Conservation (phyloP, 352 stramenopile species). For the Pythium dissotocum region DNA sequence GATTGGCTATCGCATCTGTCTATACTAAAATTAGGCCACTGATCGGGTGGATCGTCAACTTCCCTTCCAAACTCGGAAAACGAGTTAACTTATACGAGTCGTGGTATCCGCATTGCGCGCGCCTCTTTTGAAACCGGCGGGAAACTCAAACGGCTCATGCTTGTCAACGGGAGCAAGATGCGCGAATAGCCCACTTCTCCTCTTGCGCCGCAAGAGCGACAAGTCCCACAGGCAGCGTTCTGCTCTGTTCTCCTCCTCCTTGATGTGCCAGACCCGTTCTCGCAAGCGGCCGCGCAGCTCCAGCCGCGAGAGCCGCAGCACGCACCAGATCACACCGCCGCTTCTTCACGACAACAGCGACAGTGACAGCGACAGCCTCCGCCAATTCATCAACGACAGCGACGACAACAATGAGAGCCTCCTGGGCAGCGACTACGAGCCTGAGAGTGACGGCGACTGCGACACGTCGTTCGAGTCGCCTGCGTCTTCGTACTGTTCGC, state of each 20-base stretch:
- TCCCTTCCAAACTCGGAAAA: background rate
- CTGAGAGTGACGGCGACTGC: slow-evolving; percentile 8
- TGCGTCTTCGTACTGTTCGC: slow-evolving; percentile 7
- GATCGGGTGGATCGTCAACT: slow-evolving; percentile 10
- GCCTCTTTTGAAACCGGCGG: slow-evolving; percentile 21
- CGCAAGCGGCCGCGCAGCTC: slow-evolving; percentile 21
- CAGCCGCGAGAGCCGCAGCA: background rate
- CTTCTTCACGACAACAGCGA: slow-evolving; percentile 7
- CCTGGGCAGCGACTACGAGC: background rate
- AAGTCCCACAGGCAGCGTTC: slow-evolving; percentile 7
- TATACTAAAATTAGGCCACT: slow-evolving; percentile 2
- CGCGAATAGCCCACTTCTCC: slow-evolving; percentile 15
- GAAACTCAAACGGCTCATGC: slow-evolving; percentile 12
- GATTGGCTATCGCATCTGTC: slow-evolving; percentile 32
- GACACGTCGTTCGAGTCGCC: slow-evolving; percentile 22
- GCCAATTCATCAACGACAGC: background rate
- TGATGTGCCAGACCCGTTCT: slow-evolving; percentile 9
- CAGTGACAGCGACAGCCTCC: background rate
- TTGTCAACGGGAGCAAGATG: background rate
- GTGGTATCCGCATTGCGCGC: background rate
- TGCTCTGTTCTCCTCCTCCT: background rate
- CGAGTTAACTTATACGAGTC: background rate
- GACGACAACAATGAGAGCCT: background rate
- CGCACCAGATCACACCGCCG: slow-evolving; percentile 5
- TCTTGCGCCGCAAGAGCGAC: slow-evolving; percentile 25